Conservation (phyloP, 129 eudicot genomes). For the Centella asiatica region DNA sequence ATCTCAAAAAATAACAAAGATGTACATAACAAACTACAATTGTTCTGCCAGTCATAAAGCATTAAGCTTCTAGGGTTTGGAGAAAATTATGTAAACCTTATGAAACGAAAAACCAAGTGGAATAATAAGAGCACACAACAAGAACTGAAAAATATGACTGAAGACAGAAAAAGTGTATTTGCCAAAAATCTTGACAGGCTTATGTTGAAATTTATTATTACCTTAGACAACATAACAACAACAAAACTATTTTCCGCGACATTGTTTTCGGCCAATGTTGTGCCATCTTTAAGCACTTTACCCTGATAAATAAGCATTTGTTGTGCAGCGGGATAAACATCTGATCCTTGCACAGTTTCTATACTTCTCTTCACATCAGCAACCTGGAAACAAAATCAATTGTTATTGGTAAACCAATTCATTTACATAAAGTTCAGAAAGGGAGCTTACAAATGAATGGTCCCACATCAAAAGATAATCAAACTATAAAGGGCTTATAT, state of each 20-base stretch:
- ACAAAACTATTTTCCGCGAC: slow-evolving; percentile 74
- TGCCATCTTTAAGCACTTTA: slow-evolving; percentile 77
- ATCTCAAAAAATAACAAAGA: no score
- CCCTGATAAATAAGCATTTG: slow-evolving; percentile 88
- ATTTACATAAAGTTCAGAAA: neutral
- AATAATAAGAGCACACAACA: neutral
- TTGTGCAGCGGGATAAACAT: slow-evolving; percentile 70
- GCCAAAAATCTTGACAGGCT: no score
- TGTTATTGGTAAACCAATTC: slow-evolving; percentile 2
- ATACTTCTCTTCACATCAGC: slow-evolving; percentile 79
- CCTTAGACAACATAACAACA: slow-evolving; percentile 82
- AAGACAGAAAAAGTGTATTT: no score
- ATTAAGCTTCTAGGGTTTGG: neutral
- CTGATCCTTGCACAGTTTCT: slow-evolving; percentile 65
- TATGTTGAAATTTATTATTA: slow-evolving; percentile 10
- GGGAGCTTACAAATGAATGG: neutral
- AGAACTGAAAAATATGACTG: no score
- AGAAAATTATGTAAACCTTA: neutral
- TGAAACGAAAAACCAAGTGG: neutral
- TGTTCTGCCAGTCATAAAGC: neutral
- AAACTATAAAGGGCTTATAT: no score
- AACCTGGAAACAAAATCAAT: slow-evolving; percentile 39
- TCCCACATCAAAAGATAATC: no score
- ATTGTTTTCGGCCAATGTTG: slow-evolving; percentile 74
- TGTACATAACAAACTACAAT: no score